phyloP scores from a whole-genome alignment of 352 stramenopile species.

The Aphanomyces invadans region DNA sequence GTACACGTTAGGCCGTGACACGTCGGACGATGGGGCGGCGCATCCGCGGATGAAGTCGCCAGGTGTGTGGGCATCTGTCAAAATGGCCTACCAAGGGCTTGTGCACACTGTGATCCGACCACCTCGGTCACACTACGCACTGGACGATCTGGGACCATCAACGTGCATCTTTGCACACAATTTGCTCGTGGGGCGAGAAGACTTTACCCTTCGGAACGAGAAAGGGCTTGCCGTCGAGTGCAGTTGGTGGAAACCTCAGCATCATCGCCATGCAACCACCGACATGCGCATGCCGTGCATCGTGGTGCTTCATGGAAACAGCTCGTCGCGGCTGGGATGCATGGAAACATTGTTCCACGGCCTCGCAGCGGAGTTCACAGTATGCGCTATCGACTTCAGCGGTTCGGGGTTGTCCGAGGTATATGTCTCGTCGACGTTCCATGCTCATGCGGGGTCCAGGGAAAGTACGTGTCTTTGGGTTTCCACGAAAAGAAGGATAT shows the following conservation, averaged over 20 bases:
- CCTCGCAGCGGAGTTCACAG: slow-evolving; percentile 52
- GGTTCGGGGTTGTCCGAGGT: slow-evolving; percentile 63
- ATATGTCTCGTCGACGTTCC: neutral
- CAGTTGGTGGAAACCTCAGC: slow-evolving; percentile 74
- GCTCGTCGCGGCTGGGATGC: slow-evolving; percentile 60
- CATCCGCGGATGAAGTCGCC: too few species aligned
- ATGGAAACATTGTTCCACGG: slow-evolving; percentile 63
- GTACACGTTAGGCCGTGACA: too few species aligned
- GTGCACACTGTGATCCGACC: slow-evolving; percentile 76
- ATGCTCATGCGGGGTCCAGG: slow-evolving; percentile 25
- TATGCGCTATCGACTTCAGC: slow-evolving; percentile 74
- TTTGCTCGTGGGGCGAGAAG: slow-evolving; percentile 52
- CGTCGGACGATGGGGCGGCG: too few species aligned
- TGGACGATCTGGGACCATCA: slow-evolving; percentile 57
- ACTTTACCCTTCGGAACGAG: slow-evolving; percentile 68
- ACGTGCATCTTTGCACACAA: slow-evolving; percentile 41
- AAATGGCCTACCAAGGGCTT: slow-evolving; percentile 73
- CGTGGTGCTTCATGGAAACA: slow-evolving; percentile 77
- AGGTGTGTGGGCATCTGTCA: slow-evolving; percentile 72
- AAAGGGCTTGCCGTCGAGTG: slow-evolving; percentile 70
- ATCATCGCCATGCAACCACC: neutral
- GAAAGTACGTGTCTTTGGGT: slow-evolving; percentile 77
- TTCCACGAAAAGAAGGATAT: slow-evolving; percentile 74
- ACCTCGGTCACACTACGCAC: slow-evolving; percentile 48
- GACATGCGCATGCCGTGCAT: slow-evolving; percentile 36